These are phyloP conservation scores for Hysterium pulicare DNA, from an alignment of 2,329 filamentous ascomycete species.

Conservation along the genomic window DNA sequence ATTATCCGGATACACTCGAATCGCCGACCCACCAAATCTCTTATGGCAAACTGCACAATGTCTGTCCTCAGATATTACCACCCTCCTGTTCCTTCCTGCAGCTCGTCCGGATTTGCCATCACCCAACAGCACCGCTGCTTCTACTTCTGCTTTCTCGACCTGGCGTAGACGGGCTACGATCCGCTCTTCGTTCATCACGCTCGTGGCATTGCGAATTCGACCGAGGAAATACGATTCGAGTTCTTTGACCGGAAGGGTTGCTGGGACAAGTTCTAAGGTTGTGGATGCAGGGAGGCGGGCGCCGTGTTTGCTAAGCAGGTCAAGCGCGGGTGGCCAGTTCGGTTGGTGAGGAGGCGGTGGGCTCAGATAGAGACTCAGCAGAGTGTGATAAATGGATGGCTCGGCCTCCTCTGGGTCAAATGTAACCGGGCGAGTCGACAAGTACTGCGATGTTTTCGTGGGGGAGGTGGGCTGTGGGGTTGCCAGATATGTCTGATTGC, in stretches of 20 bases:
- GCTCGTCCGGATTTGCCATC: slow-evolving; percentile 59
- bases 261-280: slow-evolving; percentile 81
- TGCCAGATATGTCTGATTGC: slow-evolving; percentile 75
- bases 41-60: slow-evolving; percentile 94
- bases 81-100: slow-evolving; percentile 61
- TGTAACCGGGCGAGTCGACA: slow-evolving; percentile 28
- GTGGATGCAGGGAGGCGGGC: slow-evolving; percentile 84
- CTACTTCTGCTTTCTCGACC: slow-evolving; percentile 73
- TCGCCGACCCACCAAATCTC: slow-evolving; percentile 83
- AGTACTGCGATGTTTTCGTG: slow-evolving; percentile 40
- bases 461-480: slow-evolving; percentile 15
- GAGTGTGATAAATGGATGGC: slow-evolving; percentile 84
- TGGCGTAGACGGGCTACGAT: slow-evolving; percentile 74
- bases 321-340: slow-evolving; percentile 75
- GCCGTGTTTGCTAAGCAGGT: slow-evolving; percentile 87
- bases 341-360: slow-evolving; percentile 70
- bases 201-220: slow-evolving; percentile 82
- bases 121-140: slow-evolving; percentile 71
- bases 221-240: slow-evolving; percentile 90
- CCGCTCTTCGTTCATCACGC: slow-evolving; percentile 72
- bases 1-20: slow-evolving; percentile 78
- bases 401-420: slow-evolving; percentile 53
- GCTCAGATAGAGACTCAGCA: slow-evolving; percentile 83
- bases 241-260: slow-evolving; percentile 70
- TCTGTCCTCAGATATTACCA: slow-evolving; percentile 81